Evolutionary conservation across 2,329 filamentous ascomycete genomes (phyloP), one percentile per base, ranked within the genome.

Genomic region (Phyllosticta paracitricarpa): DNA sequence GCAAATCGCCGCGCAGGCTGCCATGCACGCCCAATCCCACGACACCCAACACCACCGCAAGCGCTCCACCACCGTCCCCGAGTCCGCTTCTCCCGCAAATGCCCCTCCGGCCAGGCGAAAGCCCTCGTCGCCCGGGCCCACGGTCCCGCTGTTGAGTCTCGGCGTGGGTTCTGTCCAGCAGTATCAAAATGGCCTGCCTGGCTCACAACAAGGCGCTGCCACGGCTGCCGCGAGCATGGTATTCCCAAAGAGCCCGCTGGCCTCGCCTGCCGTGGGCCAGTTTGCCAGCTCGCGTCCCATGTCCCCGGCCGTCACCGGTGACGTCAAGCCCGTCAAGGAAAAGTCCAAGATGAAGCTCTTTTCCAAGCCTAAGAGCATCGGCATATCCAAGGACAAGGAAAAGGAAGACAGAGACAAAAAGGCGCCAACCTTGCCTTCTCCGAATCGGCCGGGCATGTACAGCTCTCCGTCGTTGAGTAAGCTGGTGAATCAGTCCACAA

Each of bases 311-410:
- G 54, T 56, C 10, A 51, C 54, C 26, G 33, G 55, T 17, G 60
- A 88, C 71, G 80, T 81, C 58, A 85, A 85, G 68, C 75, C 74
- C 24, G 83, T 84, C 67, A 89, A 89, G 28, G 86, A 89, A 67
- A 89, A 89, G 73, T 85, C 85, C 64, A 91, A 91, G 75, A 88
- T 89, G 71, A 93, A 93, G 77, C 79, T 93, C 28, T 92, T 92
- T 70, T 89, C 57, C 24, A 58, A 87, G 6, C 88, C 88, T 0
- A 87, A 88, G 69, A 91, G 87, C 74, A 89, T 91, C 67, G 82
- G 83, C 57, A 84, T 85, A 62, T 82, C 81, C n/a, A 90, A 88
- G 70, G 82, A 84, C 40, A 84, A 82, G 66, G 68, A 90, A 9
- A 53, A 53, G 19, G 19, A 28, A n/a, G 75, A 76, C 57, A 75